Base-by-base conservation (phyloP, 2,329 filamentous ascomycete genomes). In the Graphilbum fragrans region DNA sequence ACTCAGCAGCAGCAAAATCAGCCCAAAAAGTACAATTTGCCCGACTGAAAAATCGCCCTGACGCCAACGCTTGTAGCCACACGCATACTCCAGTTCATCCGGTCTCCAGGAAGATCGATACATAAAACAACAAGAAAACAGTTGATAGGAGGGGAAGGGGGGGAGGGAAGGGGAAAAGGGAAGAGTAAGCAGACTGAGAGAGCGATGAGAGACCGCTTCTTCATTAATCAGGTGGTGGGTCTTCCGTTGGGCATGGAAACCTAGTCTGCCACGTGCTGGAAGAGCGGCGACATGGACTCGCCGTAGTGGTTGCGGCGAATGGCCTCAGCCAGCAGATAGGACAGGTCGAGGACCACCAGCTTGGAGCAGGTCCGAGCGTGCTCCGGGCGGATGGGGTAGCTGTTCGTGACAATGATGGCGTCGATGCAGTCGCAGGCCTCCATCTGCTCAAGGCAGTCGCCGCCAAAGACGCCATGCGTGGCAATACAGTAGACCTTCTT, bases 401-500 rank as follows among this genome's bases (percentile, higher is more conserved):
- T 93, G 65, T 98, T 96, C 27, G 92, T 98, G 53, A 96, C 88
- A 41, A 98, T 79, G 51, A 98, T 90, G 53, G 81, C 74, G 58
- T 95, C 82, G 57, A 98, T 96, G 64, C 86, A 93, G 52, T 90
- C 82, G 67, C 92, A 96, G 38, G 78, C 78, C 59, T 94, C 82
- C 65, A 98, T 77, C 60, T 95, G 86, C 53, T 87, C 81, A 16
- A 98, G 74, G 49, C 84, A 86, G 56, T 95, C 85, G 36, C 80
- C 83, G 19, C 88, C 88, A 59, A 98, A 96, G 29, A 98, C 74
- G 33, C 88, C 92, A 55, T 98, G 92, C 0, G 92, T 96, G 8
- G 90, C 92, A 66, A 98, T 94, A 69, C 87, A 94, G 63, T 94
- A 96, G 29, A 98, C 92, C 61, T 84, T 92, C 52, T 85, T 94